These are phyloP conservation scores for Hypoxylon fuscum DNA, from an alignment of 495 filamentous ascomycete species.

Conservation along the genomic window DNA sequence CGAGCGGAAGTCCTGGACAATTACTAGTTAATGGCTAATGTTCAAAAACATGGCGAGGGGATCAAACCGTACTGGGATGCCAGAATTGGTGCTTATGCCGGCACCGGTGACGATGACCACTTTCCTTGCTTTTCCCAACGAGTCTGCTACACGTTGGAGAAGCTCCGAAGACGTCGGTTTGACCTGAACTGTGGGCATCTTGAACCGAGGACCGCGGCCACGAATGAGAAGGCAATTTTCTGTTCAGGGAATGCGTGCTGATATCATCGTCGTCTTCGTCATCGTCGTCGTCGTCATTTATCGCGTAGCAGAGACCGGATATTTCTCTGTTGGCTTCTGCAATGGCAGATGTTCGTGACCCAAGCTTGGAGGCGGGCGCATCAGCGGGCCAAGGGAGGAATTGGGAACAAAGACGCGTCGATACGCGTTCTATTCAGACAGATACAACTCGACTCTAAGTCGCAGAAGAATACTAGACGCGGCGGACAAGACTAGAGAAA, in stretches of 20 bases:
- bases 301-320: too few relatives aligned
- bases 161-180: conserved; percentile 57
- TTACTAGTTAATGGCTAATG: conserved; percentile 34
- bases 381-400: conserved; percentile 1
- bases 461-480: too few relatives aligned
- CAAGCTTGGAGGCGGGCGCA: conserved; percentile 3
- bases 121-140: conserved; percentile 67
- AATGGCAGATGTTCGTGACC: background rate
- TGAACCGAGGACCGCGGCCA: conserved; percentile 7
- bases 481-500: too few relatives aligned
- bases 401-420: conserved; percentile 35
- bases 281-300: background rate
- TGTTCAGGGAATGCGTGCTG: conserved; percentile 11
- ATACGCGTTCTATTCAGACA: conserved; percentile 34
- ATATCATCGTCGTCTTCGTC: conserved; percentile 34
- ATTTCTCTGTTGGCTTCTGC: background rate
- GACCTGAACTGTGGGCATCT: conserved; percentile 66
- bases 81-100: conserved; percentile 77
- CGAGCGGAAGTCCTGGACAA: conserved; percentile 71
- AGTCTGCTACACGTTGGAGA: conserved; percentile 69
- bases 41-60: background rate
- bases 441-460: too few relatives aligned
- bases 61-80: conserved; percentile 67
- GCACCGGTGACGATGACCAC: conserved; percentile 74
- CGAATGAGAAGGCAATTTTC: background rate